Conservation (phyloP, 2,329 filamentous ascomycete species). For the Ophiobolus disseminans region DNA sequence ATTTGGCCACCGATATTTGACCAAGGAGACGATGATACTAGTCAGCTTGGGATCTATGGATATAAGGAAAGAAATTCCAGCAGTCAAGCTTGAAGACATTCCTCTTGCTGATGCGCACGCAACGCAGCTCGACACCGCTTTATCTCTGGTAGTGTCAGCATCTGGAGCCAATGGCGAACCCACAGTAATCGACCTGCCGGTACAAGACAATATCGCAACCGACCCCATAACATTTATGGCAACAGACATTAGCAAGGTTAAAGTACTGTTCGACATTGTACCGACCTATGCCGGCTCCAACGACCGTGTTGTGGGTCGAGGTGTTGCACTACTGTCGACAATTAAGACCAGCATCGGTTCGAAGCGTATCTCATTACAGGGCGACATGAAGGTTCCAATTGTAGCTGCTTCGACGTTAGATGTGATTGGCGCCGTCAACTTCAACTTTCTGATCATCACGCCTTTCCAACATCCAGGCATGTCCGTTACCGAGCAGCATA, state of each 20-base stretch:
- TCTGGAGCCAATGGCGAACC: constrained; percentile 85
- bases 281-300: constrained; percentile 87
- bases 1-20: constrained; percentile 95
- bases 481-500: constrained; percentile 87
- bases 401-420: constrained; percentile 82
- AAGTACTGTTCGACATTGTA: constrained; percentile 91
- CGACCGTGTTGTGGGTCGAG: constrained; percentile 86
- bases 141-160: constrained; percentile 90
- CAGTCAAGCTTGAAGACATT: constrained; percentile 87
- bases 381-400: constrained; percentile 90
- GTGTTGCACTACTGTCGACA: constrained; percentile 84
- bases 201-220: constrained; percentile 91
- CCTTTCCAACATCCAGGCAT: constrained; percentile 94
- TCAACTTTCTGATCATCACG: constrained; percentile 95
- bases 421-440: constrained; percentile 92
- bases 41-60: constrained; percentile 97
- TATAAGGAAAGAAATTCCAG: constrained; percentile 78
- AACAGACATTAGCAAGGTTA: constrained; percentile 78
- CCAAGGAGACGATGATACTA: constrained; percentile 84
- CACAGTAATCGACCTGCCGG: constrained; percentile 87
- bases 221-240: constrained; percentile 92
- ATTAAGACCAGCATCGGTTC: constrained; percentile 83
- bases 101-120: constrained; percentile 86
- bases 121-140: constrained; percentile 90
- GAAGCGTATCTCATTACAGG: constrained; percentile 89